Conservation (phyloP, 2,329 filamentous ascomycete genomes). For the Penicillium sclerotiorum region DNA sequence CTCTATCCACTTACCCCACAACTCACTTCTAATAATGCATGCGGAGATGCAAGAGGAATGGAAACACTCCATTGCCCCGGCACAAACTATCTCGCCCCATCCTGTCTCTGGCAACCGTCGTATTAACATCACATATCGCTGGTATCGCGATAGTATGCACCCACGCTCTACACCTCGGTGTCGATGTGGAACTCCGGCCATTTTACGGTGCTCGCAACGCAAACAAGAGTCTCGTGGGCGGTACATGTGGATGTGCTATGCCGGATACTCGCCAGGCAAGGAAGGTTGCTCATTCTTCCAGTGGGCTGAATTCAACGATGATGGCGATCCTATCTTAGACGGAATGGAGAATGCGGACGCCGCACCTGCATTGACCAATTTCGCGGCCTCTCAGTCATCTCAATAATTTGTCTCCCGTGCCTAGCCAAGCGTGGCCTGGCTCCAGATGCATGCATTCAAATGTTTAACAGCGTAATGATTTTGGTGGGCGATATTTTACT, state of each 20-base stretch:
- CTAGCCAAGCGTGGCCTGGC: neutral
- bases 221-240: constrained; percentile 74
- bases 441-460: neutral
- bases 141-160: constrained; percentile 77
- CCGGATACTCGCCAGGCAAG: constrained; percentile 50
- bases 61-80: constrained; percentile 85
- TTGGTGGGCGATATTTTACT: too few species aligned
- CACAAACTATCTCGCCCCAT: constrained; percentile 78
- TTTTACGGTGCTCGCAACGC: constrained; percentile 76
- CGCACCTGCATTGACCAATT: constrained; percentile 30
- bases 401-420: neutral
- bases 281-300: constrained; percentile 75
- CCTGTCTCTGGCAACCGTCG: constrained; percentile 76
- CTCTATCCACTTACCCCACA: constrained; percentile 90
- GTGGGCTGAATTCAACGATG: constrained; percentile 84
- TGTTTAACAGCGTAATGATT: too few species aligned
- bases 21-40: constrained; percentile 92
- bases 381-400: constrained; percentile 25
- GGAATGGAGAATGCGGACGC: constrained; percentile 17
- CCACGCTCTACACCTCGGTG: constrained; percentile 79
- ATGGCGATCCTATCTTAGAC: constrained; percentile 74
- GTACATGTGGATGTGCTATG: constrained; percentile 95
- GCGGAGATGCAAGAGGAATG: constrained; percentile 97
- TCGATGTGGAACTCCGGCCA: constrained; percentile 68
- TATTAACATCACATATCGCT: constrained; percentile 92